These are phyloP conservation scores for Trametes polyzona DNA, from an alignment of 1,284 basidiomycete genomes.

Conservation along the genomic window DNA sequence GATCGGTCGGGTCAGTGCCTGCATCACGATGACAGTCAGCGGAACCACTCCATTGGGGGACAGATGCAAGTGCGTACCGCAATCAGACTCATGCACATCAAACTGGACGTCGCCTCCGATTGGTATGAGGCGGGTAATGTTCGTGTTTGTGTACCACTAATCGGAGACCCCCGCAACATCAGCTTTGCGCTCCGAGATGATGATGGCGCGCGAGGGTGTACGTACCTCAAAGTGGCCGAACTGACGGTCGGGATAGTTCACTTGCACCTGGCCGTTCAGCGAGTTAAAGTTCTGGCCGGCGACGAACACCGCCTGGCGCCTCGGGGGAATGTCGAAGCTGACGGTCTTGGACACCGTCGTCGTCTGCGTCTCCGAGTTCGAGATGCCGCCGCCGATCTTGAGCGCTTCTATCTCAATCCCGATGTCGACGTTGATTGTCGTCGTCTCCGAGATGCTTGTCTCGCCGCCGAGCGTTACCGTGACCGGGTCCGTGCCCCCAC, in stretches of 20 bases:
- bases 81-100: slow-evolving; percentile 12
- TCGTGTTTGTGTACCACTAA: slow-evolving; percentile 11
- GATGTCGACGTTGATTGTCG: not conserved
- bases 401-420: slow-evolving; percentile 4
- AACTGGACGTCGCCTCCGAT: slow-evolving; percentile 7
- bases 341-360: slow-evolving; percentile 3
- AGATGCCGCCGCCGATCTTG: slow-evolving; percentile 3
- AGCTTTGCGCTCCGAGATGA: not conserved
- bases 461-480: slow-evolving; percentile 4
- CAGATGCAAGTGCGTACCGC: not conserved
- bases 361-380: not conserved
- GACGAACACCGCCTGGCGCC: slow-evolving; percentile 13
- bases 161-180: not conserved
- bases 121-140: slow-evolving; percentile 9
- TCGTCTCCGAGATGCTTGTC: not conserved
- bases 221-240: slow-evolving; percentile 9
- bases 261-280: slow-evolving; percentile 4
- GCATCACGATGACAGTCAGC: not conserved
- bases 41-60: not conserved
- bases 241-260: slow-evolving; percentile 10
- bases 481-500: not conserved
- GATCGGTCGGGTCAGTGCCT: not conserved
- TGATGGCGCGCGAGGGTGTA: not conserved
- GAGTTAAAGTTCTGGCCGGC: not conserved
- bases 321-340: slow-evolving; percentile 2